Conservation (phyloP, 495 filamentous ascomycete species). For the Penicillium manginii region DNA sequence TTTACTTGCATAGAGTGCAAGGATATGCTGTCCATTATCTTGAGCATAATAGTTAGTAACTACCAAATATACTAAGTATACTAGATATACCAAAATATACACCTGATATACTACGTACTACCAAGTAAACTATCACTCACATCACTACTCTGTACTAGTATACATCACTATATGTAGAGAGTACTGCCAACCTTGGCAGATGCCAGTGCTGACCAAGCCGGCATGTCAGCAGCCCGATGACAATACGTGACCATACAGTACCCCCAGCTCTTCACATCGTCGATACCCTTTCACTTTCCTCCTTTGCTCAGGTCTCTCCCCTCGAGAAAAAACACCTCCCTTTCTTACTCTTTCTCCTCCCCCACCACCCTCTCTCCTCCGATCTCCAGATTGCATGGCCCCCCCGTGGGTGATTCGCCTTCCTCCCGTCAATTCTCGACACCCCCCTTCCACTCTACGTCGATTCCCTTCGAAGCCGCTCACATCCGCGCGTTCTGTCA, state of each 20-base stretch:
- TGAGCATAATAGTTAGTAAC: too few species aligned
- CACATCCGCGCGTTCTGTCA: constrained; percentile 13
- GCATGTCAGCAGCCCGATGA: constrained; percentile 9
- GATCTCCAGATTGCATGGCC: constrained; percentile 26
- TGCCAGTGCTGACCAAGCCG: constrained; percentile 18
- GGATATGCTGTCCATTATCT: too few species aligned
- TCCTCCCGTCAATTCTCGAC: constrained; percentile 11
- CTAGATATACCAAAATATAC: too few species aligned
- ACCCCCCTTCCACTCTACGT: constrained; percentile 6
- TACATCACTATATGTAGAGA: too few species aligned
- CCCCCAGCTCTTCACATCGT: neutral
- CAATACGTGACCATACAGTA: neutral
- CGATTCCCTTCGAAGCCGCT: constrained; percentile 10
- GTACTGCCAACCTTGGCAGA: too few species aligned
- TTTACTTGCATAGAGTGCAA: too few species aligned
- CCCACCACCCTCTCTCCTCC: constrained; percentile 6
- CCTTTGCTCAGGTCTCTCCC: constrained; percentile 16
- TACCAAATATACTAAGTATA: too few species aligned
- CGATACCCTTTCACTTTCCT: constrained; percentile 18
- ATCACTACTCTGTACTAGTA: too few species aligned
- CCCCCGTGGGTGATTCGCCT: constrained; percentile 28
- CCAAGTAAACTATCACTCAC: too few species aligned
- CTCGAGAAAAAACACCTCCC: constrained; percentile 15
- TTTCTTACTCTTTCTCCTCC: constrained; percentile 14
- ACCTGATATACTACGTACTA: too few species aligned